A percentile compares a stretch with the other conserved stretches of the same genome.
These are phyloP conservation scores for Diaporthe eres DNA, from an alignment of 2,329 filamentous ascomycete species.

Conservation along the genomic window DNA sequence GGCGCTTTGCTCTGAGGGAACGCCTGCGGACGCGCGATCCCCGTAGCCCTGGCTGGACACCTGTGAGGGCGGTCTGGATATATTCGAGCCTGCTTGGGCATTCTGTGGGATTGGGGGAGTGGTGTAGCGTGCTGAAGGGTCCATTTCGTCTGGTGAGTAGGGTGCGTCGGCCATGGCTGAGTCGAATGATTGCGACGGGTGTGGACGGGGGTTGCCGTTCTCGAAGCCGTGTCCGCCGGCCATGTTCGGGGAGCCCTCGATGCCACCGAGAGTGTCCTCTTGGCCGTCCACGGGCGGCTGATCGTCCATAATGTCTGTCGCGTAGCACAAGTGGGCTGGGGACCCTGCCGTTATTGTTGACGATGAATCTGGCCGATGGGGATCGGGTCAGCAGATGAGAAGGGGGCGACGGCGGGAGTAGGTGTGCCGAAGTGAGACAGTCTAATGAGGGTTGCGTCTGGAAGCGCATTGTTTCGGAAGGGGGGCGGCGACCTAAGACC, in stretches of 20 bases:
- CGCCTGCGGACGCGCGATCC: constrained; percentile 60
- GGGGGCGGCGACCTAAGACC: constrained; percentile 14
- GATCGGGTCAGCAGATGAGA: constrained; percentile 24
- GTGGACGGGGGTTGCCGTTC: constrained; percentile 42
- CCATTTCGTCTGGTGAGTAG: constrained; percentile 51
- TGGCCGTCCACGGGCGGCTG: constrained; percentile 55
- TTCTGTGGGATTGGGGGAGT: constrained; percentile 62
- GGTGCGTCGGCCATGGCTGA: constrained; percentile 57
- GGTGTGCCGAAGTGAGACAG: constrained; percentile 32
- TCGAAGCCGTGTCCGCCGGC: constrained; percentile 52
- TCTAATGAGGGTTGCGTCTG: constrained; percentile 28
- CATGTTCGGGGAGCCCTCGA: constrained; percentile 63
- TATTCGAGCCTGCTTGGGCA: constrained; percentile 51
- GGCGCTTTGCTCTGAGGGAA: constrained; percentile 52
- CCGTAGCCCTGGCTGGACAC: constrained; percentile 61
- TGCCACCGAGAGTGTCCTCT: constrained; percentile 64
- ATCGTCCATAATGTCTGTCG: constrained; percentile 65
- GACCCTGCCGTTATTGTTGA: constrained; percentile 64
- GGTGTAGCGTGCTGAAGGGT: constrained; percentile 60
- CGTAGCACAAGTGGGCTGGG: constrained; percentile 67
- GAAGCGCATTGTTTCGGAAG: constrained; percentile 33
- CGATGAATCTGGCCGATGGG: constrained; percentile 58
- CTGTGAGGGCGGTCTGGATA: constrained; percentile 70
- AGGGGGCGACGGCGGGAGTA: constrained; percentile 53
- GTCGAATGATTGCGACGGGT: constrained; percentile 65